Evolutionary conservation across 2,329 filamentous ascomycete species (phyloP), one percentile per base, ranked within the genome.

Genomic region (Geosmithia putterillii): DNA sequence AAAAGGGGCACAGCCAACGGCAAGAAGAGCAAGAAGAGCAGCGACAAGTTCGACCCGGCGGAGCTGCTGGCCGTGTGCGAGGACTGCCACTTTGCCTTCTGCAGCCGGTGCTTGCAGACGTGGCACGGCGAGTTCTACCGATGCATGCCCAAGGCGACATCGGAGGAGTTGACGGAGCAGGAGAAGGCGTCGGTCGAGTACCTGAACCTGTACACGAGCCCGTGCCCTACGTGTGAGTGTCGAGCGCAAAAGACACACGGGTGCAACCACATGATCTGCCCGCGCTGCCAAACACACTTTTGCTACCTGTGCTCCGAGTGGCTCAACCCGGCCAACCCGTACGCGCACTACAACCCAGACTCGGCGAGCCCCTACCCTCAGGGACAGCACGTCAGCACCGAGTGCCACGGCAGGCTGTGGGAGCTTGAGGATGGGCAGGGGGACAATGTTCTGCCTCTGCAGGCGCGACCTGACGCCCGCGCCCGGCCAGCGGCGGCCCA

Each of bases 221-320:
- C 84, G 1, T 98, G 92, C 57, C 89, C 92, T 10, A 90, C 87
- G 4, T 98, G 92, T 64, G 78, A 72, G 23, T 81, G 83, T 1
- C 86, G 86, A 0, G 83, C 82, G 19, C 86, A 95, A 58, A 98
- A 98, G 69, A 86, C 83, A 2, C 80, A 86, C 56, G 92, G 92
- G 35, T 98, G 92, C 70, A 95, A 95, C 61, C 89, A 95, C 62
- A 96, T 96, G 88, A 85, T 82, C 41, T 95, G 90, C 63, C 86
- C 83, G 59, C 81, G 86, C 49, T 98, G 92, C 67, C 73, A 82
- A 42, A 84, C 86, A 2, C 90, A 96, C 60, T 96, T 95, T 59
- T 98, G 92, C 66, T 96, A 96, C 52, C 73, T 96, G 1, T 96
- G 92, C 57, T 83, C 83, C 1, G 74, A 80, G n/a, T 96, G 86